Evolutionary conservation across 2,329 filamentous ascomycete genomes (phyloP).

Genomic region (Colletotrichum limetticola): DNA sequence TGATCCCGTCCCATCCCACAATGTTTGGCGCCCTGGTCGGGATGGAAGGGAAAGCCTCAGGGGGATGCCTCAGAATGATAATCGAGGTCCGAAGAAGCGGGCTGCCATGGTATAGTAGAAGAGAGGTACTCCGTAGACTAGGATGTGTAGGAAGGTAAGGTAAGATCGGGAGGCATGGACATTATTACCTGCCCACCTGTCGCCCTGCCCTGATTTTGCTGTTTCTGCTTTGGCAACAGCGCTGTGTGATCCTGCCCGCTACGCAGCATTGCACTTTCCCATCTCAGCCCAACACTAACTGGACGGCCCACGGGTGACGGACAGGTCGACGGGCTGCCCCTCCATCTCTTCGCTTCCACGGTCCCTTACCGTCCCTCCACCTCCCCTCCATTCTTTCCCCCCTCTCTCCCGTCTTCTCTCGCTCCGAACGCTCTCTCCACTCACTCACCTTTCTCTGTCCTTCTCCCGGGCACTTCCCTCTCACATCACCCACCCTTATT

Average conservation of each 20-base stretch:
- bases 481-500: background rate
- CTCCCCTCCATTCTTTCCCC: background rate
- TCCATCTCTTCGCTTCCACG: conserved; percentile 21
- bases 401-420: background rate
- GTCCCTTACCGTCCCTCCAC: conserved; percentile 1
- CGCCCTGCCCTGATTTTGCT: background rate
- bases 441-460: conserved; percentile 19
- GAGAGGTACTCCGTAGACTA: background rate
- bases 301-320: background rate
- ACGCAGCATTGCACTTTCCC: background rate
- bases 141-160: background rate
- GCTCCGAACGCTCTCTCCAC: conserved; percentile 10
- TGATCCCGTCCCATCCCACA: background rate
- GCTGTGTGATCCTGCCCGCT: background rate
- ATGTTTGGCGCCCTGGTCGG: background rate
- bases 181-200: background rate
- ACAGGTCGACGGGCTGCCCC: conserved; percentile 10
- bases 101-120: background rate
- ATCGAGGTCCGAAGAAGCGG: background rate
- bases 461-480: conserved; percentile 24
- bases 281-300: conserved; percentile 25
- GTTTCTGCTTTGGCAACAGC: background rate
- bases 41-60: background rate
- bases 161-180: background rate
- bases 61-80: background rate